Conservation (phyloP, 2,329 filamentous ascomycete species). For the Xylariales sp. region DNA sequence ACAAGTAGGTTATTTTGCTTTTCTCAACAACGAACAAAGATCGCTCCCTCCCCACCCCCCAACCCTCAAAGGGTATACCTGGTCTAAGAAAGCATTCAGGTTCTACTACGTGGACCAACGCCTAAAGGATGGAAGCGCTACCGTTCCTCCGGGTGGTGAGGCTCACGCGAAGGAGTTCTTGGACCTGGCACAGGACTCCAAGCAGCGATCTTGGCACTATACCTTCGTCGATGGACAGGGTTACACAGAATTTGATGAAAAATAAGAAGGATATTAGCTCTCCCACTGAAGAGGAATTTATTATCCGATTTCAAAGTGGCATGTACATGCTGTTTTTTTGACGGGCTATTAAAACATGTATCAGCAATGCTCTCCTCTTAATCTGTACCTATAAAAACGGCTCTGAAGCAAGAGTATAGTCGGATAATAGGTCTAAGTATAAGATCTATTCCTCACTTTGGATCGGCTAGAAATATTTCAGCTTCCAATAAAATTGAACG, state of each 20-base stretch:
- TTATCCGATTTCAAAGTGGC: not conserved
- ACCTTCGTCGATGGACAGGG: constrained; percentile 13
- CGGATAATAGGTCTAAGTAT: no score
- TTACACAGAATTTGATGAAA: constrained; percentile 5
- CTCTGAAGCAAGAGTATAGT: no score
- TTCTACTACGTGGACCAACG: constrained; percentile 17
- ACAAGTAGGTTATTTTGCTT: constrained; percentile 18
- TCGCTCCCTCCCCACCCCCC: not conserved
- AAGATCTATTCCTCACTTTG: no score
- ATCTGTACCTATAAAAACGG: no score
- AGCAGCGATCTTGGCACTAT: constrained; percentile 13
- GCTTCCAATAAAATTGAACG: no score
- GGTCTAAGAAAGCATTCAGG: not conserved
- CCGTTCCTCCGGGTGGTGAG: constrained; percentile 6
- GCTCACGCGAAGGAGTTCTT: constrained; percentile 12
- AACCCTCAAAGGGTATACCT: no score
- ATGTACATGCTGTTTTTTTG: no score
- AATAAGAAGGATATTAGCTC: not conserved
- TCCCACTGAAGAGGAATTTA: not conserved
- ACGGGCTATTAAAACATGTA: no score
- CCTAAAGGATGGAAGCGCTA: constrained; percentile 9
- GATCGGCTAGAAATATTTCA: no score
- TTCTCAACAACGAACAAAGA: not conserved
- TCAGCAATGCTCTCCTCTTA: no score
- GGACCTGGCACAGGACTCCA: constrained; percentile 11